A percentile compares a stretch with the other conserved stretches of the same genome.
phyloP scores from a whole-genome alignment of 2,329 filamentous ascomycete species.

The Neofusicoccum umdonicola region DNA sequence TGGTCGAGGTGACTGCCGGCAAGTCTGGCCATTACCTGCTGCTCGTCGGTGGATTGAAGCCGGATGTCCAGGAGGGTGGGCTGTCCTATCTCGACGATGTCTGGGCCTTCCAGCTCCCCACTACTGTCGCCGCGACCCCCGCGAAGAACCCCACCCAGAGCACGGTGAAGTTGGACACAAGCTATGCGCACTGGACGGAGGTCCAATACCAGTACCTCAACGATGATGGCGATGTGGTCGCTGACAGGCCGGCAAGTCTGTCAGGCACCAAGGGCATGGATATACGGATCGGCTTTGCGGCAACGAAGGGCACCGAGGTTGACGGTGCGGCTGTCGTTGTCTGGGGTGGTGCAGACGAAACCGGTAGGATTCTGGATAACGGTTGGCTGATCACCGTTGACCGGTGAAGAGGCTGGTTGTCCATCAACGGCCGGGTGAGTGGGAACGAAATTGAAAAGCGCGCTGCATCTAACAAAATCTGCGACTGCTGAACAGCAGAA shows the following conservation, averaged over 20 bases:
- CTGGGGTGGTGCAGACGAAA: slow-evolving; percentile 53
- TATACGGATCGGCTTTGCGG: slow-evolving; percentile 39
- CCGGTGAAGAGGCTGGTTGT: neutral
- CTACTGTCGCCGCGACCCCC: slow-evolving; percentile 45
- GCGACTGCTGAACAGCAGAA: neutral
- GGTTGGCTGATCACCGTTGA: slow-evolving; percentile 43
- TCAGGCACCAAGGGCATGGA: slow-evolving; percentile 41
- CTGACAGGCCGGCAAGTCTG: slow-evolving; percentile 34
- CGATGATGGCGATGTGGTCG: slow-evolving; percentile 44
- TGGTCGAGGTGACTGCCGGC: slow-evolving; percentile 51
- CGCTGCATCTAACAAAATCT: neutral
- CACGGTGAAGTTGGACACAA: slow-evolving; percentile 46
- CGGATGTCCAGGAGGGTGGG: slow-evolving; percentile 12
- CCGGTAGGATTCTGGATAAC: slow-evolving; percentile 41
- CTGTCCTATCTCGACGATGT: slow-evolving; percentile 40
- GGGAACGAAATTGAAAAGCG: slow-evolving; percentile 3
- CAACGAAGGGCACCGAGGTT: slow-evolving; percentile 42
- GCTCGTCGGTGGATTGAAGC: slow-evolving; percentile 47
- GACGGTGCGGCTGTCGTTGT: slow-evolving; percentile 50
- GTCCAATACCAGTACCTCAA: slow-evolving; percentile 47
- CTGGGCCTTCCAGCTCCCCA: slow-evolving; percentile 54
- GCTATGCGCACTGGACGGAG: slow-evolving; percentile 51
- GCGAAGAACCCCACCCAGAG: slow-evolving; percentile 51
- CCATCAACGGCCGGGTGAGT: neutral
- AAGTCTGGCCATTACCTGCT: slow-evolving; percentile 54